phyloP scores from a whole-genome alignment of 2,329 filamentous ascomycete genomes.

The Arthrobotrys conoides region DNA sequence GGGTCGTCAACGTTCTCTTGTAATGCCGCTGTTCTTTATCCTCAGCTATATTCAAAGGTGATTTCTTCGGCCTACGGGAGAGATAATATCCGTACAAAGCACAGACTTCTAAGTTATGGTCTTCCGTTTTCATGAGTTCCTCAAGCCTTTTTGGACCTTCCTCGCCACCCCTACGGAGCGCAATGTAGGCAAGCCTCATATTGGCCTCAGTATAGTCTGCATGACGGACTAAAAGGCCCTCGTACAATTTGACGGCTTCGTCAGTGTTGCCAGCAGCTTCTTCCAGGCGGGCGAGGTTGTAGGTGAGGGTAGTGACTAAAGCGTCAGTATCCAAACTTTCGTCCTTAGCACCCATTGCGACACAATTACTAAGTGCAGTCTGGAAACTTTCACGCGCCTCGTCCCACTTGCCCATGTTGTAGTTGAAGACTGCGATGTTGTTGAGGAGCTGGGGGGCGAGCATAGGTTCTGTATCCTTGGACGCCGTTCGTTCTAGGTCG shows the following conservation, averaged over 20 bases:
- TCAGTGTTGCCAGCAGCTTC: conserved; percentile 85
- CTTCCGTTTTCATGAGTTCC: conserved; percentile 86
- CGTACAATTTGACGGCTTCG: conserved; percentile 89
- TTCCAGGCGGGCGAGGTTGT: conserved; percentile 93
- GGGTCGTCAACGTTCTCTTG: conserved; percentile 93
- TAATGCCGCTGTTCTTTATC: conserved; percentile 94
- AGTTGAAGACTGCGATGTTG: conserved; percentile 97
- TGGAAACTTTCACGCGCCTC: conserved; percentile 90
- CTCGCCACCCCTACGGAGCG: conserved; percentile 82
- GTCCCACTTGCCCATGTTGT: conserved; percentile 85
- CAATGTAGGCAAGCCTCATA: conserved; percentile 89
- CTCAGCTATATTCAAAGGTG: conserved; percentile 83
- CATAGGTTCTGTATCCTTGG: conserved; percentile 74
- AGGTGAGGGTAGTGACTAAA: conserved; percentile 94
- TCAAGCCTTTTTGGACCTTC: conserved; percentile 88
- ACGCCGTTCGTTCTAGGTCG: conserved; percentile 85
- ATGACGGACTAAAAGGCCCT: conserved; percentile 86
- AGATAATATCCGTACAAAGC: conserved; percentile 96
- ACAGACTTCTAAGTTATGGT: conserved; percentile 89
- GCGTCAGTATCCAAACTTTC: conserved; percentile 87
- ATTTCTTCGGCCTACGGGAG: conserved; percentile 85
- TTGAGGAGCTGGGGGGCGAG: conserved; percentile 93
- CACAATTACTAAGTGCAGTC: conserved; percentile 87
- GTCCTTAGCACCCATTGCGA: conserved; percentile 81
- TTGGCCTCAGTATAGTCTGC: conserved; percentile 92